Conservation (phyloP, 2,329 filamentous ascomycete species). For the Daldinia eschscholtzii region DNA sequence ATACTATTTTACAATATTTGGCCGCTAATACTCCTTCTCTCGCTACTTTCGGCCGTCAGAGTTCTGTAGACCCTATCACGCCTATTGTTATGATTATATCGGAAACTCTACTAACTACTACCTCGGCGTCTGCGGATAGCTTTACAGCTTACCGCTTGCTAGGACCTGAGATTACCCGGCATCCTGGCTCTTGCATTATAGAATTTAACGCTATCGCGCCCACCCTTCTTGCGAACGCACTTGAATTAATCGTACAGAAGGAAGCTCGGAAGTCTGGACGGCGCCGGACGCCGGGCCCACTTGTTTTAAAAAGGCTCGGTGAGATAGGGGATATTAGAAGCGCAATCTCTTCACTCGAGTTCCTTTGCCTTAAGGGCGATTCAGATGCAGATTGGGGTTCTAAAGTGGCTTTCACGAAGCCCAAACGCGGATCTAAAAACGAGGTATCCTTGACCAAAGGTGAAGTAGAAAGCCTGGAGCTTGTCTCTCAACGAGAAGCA, state of each 20-base stretch:
- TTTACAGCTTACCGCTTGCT: slow-evolving; percentile 92
- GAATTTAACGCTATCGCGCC: slow-evolving; percentile 95
- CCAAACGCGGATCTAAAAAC: slow-evolving; percentile 71
- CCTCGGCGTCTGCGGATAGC: slow-evolving; percentile 86
- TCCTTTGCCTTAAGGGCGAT: slow-evolving; percentile 87
- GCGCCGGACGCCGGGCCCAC: slow-evolving; percentile 79
- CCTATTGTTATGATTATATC: slow-evolving; percentile 93
- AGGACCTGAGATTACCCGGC: slow-evolving; percentile 85
- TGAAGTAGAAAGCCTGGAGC: slow-evolving; percentile 82
- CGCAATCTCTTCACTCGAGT: slow-evolving; percentile 92
- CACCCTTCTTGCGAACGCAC: slow-evolving; percentile 84
- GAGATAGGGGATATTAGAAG: slow-evolving; percentile 93
- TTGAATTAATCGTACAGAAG: slow-evolving; percentile 85
- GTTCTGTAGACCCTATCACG: slow-evolving; percentile 62
- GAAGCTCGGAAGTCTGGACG: slow-evolving; percentile 84
- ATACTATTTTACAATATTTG: slow-evolving; percentile 80
- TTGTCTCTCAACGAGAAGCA: slow-evolving; percentile 88
- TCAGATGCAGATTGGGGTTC: slow-evolving; percentile 80
- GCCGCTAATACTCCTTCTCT: slow-evolving; percentile 73
- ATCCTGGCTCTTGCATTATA: slow-evolving; percentile 82
- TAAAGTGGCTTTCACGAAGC: slow-evolving; percentile 77
- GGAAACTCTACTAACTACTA: slow-evolving; percentile 88
- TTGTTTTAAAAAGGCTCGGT: slow-evolving; percentile 81
- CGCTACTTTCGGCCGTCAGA: slow-evolving; percentile 60
- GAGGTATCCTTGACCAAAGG: slow-evolving; percentile 74